Percentiles rank a stretch among this genome's conserved stretches.
Evolutionary conservation across 352 stramenopile species (phyloP).

Genomic region (Phytophthora syringae): DNA sequence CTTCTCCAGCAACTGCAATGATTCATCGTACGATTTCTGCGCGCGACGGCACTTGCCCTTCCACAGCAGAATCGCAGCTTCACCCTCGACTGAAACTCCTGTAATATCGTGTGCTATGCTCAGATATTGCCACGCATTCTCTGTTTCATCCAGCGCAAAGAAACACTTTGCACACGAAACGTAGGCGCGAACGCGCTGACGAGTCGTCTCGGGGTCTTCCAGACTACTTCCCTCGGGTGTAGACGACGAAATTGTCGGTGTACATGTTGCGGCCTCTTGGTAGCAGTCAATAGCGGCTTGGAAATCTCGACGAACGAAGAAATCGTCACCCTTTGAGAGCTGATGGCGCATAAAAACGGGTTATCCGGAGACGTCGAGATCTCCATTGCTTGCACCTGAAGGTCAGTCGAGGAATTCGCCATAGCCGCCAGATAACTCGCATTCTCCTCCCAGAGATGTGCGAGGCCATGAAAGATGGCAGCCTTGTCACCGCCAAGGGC

Average conservation of each 20-base stretch:
- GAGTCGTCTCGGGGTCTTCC: slow-evolving; percentile 47
- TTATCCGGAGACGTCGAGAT: slow-evolving; percentile 40
- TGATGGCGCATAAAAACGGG: slow-evolving; percentile 69
- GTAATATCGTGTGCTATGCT: slow-evolving; percentile 46
- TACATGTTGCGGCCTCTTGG: slow-evolving; percentile 47
- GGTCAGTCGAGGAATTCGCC: slow-evolving; percentile 31
- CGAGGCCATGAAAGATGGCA: slow-evolving; percentile 76
- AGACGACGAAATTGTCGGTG: slow-evolving; percentile 16
- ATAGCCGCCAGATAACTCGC: slow-evolving; percentile 57
- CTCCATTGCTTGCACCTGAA: slow-evolving; percentile 44
- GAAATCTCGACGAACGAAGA: slow-evolving; percentile 70
- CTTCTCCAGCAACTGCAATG: slow-evolving; percentile 51
- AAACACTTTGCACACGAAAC: slow-evolving; percentile 70
- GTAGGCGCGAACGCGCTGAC: slow-evolving; percentile 50
- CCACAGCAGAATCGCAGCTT: slow-evolving; percentile 66
- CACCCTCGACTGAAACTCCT: slow-evolving; percentile 43
- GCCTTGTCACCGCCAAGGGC: slow-evolving; percentile 70
- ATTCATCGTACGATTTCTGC: slow-evolving; percentile 56
- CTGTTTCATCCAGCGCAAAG: slow-evolving; percentile 56
- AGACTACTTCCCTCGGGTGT: slow-evolving; percentile 18
- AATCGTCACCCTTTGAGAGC: slow-evolving; percentile 59
- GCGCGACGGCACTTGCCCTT: slow-evolving; percentile 68
- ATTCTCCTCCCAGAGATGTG: slow-evolving; percentile 74
- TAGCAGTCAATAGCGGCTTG: slow-evolving; percentile 57
- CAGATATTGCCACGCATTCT: slow-evolving; percentile 53